These are phyloP conservation scores for Heracleum sosnowskyi DNA, from an alignment of 129 eudicot genomes.

Conservation along the genomic window DNA sequence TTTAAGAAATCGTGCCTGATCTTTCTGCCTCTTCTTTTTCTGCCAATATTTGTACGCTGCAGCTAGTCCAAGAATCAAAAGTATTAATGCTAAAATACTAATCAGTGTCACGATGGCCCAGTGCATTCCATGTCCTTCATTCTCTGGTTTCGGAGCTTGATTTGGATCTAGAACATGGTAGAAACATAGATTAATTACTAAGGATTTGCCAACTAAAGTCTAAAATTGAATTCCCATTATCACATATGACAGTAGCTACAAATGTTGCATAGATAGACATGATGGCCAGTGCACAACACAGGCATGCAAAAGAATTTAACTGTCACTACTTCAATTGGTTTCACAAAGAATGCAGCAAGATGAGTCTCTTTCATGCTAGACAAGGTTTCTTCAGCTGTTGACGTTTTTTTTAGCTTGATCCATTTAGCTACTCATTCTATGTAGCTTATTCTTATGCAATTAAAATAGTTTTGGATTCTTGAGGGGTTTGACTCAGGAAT, in stretches of 20 bases:
- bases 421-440: background rate
- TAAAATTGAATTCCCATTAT: background rate
- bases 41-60: slow-evolving; percentile 64
- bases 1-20: slow-evolving; percentile 76
- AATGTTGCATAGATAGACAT: background rate
- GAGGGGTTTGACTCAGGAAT: background rate
- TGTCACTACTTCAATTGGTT: background rate
- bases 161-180: slow-evolving; percentile 21
- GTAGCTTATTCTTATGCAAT: background rate
- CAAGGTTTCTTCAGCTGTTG: background rate
- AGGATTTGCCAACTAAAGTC: background rate
- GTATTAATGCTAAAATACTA: slow-evolving; percentile 23
- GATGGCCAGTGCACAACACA: background rate
- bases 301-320: background rate
- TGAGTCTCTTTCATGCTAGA: background rate
- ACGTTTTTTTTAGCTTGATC: background rate
- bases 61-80: slow-evolving; percentile 30
- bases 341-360: background rate
- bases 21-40: slow-evolving; percentile 65
- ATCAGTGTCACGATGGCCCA: slow-evolving; percentile 34
- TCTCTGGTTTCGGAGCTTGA: background rate
- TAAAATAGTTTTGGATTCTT: too few relatives aligned
- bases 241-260: background rate
- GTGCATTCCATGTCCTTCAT: slow-evolving; percentile 23
- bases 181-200: background rate